Base-by-base conservation (phyloP, 345 rosid genomes). In the Eucalyptus paniculata region DNA sequence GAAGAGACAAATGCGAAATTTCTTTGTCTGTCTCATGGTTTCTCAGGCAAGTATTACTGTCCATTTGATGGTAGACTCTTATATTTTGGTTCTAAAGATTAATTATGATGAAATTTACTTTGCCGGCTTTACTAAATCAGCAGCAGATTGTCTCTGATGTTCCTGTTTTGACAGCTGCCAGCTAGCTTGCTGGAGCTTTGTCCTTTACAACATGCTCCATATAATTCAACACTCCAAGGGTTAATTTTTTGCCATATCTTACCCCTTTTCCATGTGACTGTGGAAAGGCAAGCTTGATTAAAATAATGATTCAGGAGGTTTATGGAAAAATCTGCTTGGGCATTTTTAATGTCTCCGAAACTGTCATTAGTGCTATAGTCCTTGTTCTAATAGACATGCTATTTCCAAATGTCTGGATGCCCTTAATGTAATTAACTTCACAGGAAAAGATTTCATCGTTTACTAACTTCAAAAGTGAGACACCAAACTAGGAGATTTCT, bases 1-100 rank as follows among this genome's bases (percentile, higher is more conserved):
- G 93, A 95, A 95, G 93, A 95, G 96, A 86, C 99, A 97, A 91
- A 96, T 97, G 98, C 95, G 94, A 85, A 97, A 97, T 94, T 97
- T 97, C 94, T 92, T 96, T 86, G 91, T 97, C 67, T 95, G 97
- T 94, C 98, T 97, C 90, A 97, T 97, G 98, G 96, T 97, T 91
- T 95, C 99, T 90, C 99, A 97, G 90, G 99, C 95, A 95, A 93
- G 95, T 51, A 85, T 82, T 91, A 53, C 47, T 40, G 44, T 60
- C 34, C 72, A 42, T 50, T 87, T 56, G 62, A 34, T 42, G 56
- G 40, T 49, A 19, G 44, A 45, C 62, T n/a, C 44, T n/a, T 81
- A 47, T 90, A n/a, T 28, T 49, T 28, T 44, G 50, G 26, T 86
- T 32, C 65, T 37, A 37, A 37, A 34, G 82, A 37, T 37, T 32